phyloP scores from a whole-genome alignment of 768 basidiomycete species.

The Mycena amicta region DNA sequence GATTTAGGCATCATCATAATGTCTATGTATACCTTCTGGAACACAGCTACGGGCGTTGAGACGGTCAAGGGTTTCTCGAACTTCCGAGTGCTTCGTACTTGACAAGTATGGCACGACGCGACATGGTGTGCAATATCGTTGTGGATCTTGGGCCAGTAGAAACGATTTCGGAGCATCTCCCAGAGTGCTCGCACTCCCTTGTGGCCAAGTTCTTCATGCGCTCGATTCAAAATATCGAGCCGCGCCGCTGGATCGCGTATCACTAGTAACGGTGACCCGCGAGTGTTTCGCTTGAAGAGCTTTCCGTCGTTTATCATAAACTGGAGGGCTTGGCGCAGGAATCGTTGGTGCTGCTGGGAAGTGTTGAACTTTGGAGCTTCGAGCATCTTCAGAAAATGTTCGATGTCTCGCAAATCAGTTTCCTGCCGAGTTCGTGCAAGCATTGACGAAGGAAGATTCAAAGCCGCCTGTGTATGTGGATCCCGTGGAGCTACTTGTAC shows the following conservation, averaged over 20 bases:
- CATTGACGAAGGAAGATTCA: not conserved
- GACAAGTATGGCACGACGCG: no score
- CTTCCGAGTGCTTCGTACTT: no score
- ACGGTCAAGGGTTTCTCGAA: no score
- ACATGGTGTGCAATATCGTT: slow-evolving; percentile 26
- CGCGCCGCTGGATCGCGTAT: slow-evolving; percentile 10
- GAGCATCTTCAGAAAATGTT: slow-evolving; percentile 16
- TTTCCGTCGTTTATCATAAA: no score
- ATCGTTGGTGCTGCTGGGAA: not conserved
- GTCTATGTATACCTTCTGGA: no score
- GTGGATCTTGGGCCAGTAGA: no score
- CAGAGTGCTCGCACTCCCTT: no score
- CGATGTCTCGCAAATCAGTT: slow-evolving; percentile 3
- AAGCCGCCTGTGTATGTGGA: not conserved
- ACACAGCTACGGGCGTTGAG: slow-evolving; percentile 24
- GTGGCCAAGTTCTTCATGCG: no score
- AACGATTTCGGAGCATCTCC: no score
- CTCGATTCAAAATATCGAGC: slow-evolving; percentile 6
- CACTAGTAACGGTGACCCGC: not conserved
- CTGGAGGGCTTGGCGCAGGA: no score
- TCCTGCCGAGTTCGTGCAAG: not conserved
- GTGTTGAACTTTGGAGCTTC: slow-evolving; percentile 5
- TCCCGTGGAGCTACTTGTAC: not conserved
- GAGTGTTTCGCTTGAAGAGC: slow-evolving; percentile 2
- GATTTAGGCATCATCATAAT: no score